A percentile compares a stretch with the other conserved stretches of the same genome.
These are phyloP conservation scores for Cinnamomum chago DNA, from an alignment of 164 flowering plant species.

Conservation along the genomic window DNA sequence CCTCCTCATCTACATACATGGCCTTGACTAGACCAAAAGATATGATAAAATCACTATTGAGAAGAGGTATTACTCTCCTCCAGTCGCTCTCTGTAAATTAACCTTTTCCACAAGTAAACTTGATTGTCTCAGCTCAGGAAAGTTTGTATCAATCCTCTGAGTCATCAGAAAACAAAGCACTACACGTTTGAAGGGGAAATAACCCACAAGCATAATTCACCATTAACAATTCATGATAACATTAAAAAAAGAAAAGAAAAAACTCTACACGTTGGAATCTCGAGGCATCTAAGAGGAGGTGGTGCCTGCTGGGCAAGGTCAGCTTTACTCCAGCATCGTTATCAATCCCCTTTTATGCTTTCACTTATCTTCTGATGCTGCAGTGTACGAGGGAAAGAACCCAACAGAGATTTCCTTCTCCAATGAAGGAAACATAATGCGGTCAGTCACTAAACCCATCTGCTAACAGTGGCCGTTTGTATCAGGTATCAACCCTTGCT, in stretches of 20 bases:
- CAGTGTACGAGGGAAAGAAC: background rate
- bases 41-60: too few relatives aligned
- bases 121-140: too few relatives aligned
- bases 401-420: too few relatives aligned
- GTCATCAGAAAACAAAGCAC: background rate
- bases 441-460: background rate
- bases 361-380: background rate
- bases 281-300: background rate
- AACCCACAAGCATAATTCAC: background rate
- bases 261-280: background rate
- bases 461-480: background rate
- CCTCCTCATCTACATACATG: too few relatives aligned
- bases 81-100: too few relatives aligned
- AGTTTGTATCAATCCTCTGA: background rate
- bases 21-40: too few relatives aligned
- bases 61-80: too few relatives aligned
- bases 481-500: background rate
- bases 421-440: too few relatives aligned
- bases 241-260: too few relatives aligned
- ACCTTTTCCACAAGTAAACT: too few relatives aligned
- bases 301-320: background rate
- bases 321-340: background rate
- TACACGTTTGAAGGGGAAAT: background rate
- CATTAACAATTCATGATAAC: background rate
- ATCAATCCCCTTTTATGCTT: background rate